These are phyloP conservation scores for Kluyveromyces nonfermentans DNA, from an alignment of 805 yeast genomes.

Conservation along the genomic window DNA sequence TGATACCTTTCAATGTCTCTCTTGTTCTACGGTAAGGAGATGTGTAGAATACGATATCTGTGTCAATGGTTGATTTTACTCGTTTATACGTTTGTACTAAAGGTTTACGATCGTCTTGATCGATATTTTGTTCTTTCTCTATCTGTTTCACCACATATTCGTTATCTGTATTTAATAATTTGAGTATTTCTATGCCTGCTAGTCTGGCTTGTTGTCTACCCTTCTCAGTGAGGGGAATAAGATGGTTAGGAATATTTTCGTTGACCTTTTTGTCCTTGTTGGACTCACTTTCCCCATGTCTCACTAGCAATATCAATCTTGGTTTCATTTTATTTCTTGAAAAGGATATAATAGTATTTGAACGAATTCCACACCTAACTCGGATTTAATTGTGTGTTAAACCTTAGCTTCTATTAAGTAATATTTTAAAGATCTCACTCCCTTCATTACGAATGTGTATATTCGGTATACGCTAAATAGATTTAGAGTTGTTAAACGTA, in stretches of 20 bases:
- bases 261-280: conserved; percentile 79
- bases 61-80: conserved; percentile 36
- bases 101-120: conserved; percentile 9
- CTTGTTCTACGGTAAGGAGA: conserved; percentile 82
- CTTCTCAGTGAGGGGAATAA: conserved; percentile 56
- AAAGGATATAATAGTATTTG: too few species aligned
- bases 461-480: too few species aligned
- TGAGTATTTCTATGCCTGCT: conserved; percentile 47
- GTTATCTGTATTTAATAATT: conserved; percentile 22
- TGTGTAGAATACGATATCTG: conserved; percentile 64
- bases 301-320: conserved; percentile 60
- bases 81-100: conserved; percentile 17
- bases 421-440: too few species aligned
- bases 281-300: conserved; percentile 93
- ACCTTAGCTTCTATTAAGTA: too few species aligned
- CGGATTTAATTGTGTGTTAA: too few species aligned
- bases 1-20: conserved; percentile 67
- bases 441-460: too few species aligned
- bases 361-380: too few species aligned
- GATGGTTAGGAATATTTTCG: conserved; percentile 69
- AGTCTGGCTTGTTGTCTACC: conserved; percentile 58
- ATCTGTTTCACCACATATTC: conserved; percentile 12
- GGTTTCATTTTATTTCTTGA: too few species aligned
- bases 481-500: too few species aligned
- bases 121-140: conserved; percentile 12